Evolutionary conservation across 2,329 filamentous ascomycete genomes (phyloP).

Genomic region (Trichoderma breve): DNA sequence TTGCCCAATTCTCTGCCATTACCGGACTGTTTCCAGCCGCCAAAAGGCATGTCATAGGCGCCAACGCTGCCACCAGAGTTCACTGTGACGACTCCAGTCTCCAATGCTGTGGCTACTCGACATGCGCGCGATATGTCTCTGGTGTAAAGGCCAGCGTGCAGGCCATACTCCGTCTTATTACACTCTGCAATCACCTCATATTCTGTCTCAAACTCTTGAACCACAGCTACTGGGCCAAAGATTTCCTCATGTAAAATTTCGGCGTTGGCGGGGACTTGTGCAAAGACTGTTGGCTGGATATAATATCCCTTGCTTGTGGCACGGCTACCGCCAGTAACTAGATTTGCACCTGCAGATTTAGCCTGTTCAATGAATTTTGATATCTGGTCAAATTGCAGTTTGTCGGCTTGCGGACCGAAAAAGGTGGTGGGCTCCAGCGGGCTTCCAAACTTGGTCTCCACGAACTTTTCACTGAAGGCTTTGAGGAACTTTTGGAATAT

Average conservation of each 20-base stretch:
- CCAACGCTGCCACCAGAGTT: conserved; percentile 29
- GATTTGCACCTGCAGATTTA: conserved; percentile 21
- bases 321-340: conserved; percentile 22
- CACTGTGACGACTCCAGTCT: conserved; percentile 45
- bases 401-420: background rate
- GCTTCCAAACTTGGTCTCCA: background rate
- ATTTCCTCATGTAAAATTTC: conserved; percentile 31
- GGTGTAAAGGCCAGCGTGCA: conserved; percentile 55
- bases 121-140: conserved; percentile 39
- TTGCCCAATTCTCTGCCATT: conserved; percentile 51
- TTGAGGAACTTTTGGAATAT: background rate
- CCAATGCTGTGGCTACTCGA: conserved; percentile 46
- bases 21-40: conserved; percentile 58
- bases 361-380: conserved; percentile 52
- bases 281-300: conserved; percentile 31
- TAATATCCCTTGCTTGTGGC: conserved; percentile 27
- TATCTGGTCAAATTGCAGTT: conserved; percentile 61
- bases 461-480: background rate
- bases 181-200: conserved; percentile 29
- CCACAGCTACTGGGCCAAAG: conserved; percentile 32
- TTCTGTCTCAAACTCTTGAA: conserved; percentile 29
- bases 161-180: conserved; percentile 48
- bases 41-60: conserved; percentile 27
- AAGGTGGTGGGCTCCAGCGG: background rate
- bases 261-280: conserved; percentile 27